Percentiles rank a stretch among this genome's conserved stretches.
Conservation (phyloP, 2,329 filamentous ascomycete species). For the Thelonectria discophora region DNA sequence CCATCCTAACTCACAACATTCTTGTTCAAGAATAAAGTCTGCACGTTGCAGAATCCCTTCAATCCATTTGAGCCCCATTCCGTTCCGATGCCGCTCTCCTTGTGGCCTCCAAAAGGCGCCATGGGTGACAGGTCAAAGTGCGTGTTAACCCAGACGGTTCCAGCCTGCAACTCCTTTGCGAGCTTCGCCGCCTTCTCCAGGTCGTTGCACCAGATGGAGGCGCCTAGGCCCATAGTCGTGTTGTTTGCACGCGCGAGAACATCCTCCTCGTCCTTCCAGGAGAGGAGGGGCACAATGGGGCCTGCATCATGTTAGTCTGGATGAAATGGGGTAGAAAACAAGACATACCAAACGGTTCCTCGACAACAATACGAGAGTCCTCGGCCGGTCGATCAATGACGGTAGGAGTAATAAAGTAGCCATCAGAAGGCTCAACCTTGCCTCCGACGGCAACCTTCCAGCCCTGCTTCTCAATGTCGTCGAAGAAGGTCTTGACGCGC, state of each 20-base stretch:
- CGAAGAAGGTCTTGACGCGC: conserved; percentile 55
- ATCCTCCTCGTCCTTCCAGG: conserved; percentile 69
- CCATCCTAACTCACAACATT: background rate
- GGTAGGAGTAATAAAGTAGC: conserved; percentile 66
- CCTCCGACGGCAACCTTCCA: conserved; percentile 54
- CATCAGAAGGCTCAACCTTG: conserved; percentile 41
- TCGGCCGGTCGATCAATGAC: conserved; percentile 69
- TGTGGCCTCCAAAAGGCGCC: conserved; percentile 55
- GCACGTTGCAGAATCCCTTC: conserved; percentile 20
- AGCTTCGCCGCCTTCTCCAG: conserved; percentile 59
- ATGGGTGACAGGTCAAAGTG: conserved; percentile 57
- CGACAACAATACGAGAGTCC: conserved; percentile 62
- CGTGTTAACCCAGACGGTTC: conserved; percentile 68
- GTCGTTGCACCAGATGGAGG: conserved; percentile 65
- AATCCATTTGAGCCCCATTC: conserved; percentile 53
- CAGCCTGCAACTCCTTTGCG: conserved; percentile 62
- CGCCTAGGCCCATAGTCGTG: conserved; percentile 62
- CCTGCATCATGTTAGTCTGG: conserved; percentile 4
- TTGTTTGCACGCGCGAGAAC: conserved; percentile 65
- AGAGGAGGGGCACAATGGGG: conserved; percentile 69
- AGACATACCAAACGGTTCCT: conserved; percentile 58
- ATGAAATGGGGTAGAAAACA: too few species aligned
- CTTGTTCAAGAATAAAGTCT: conserved; percentile 15
- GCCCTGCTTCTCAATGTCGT: conserved; percentile 57
- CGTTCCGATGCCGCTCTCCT: conserved; percentile 54